Percentiles rank a stretch among this genome's conserved stretches.
Evolutionary conservation across 345 rosid genomes (phyloP).

Genomic region (Bruguiera gymnorhiza): DNA sequence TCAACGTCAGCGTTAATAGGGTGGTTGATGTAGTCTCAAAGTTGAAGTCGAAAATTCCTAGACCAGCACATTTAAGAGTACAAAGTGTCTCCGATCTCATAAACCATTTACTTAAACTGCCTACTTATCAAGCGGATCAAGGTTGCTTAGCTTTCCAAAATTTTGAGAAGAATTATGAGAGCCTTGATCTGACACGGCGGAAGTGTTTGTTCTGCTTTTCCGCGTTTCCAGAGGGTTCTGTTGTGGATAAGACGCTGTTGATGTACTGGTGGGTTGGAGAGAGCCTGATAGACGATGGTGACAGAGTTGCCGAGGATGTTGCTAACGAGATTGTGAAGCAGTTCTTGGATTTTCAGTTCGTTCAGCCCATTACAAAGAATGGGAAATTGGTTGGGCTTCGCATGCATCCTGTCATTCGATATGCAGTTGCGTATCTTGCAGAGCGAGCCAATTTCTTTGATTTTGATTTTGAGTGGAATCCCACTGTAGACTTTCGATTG

Average conservation of each 20-base stretch:
- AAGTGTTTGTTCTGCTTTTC: slow-evolving; percentile 22
- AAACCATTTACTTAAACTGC: too few relatives aligned
- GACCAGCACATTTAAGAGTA: background rate
- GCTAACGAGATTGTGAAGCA: background rate
- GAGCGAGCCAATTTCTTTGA: slow-evolving; percentile 19
- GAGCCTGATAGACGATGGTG: slow-evolving; percentile 12
- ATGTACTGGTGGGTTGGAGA: slow-evolving; percentile 44
- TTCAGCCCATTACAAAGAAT: slow-evolving; percentile 30
- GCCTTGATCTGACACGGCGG: background rate
- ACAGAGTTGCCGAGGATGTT: background rate
- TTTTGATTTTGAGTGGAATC: slow-evolving; percentile 20
- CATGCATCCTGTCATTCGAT: background rate
- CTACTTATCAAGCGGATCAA: background rate
- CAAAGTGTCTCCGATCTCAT: background rate
- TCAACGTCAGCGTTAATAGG: background rate
- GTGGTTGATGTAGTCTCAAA: fast-evolving
- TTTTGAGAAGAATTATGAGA: background rate
- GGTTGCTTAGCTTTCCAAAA: background rate
- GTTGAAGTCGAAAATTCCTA: background rate
- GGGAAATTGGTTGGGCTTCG: too few relatives aligned
- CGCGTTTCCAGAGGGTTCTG: slow-evolving; percentile 19
- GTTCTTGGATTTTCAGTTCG: slow-evolving; percentile 10
- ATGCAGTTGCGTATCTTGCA: slow-evolving; percentile 36
- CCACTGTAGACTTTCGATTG: background rate
- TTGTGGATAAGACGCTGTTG: slow-evolving; percentile 17